A percentile compares a stretch with the other conserved stretches of the same genome.
Evolutionary conservation across 495 filamentous ascomycete genomes (phyloP).

Genomic region (Xylaria cubensis): DNA sequence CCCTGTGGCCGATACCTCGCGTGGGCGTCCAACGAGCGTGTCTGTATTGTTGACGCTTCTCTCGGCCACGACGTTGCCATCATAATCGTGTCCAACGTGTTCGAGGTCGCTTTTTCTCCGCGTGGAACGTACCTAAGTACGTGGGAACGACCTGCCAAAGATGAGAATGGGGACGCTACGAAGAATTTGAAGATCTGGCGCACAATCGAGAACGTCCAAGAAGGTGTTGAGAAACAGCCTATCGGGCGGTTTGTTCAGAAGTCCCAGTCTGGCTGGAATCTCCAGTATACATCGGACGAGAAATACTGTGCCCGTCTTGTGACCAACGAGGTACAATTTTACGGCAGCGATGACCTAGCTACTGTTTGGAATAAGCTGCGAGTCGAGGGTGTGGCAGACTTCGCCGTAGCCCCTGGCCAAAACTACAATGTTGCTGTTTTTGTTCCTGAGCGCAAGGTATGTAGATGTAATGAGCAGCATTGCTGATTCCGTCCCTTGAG

Average conservation of each 20-base stretch:
- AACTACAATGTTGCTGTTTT: conserved; percentile 92
- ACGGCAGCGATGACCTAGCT: conserved; percentile 80
- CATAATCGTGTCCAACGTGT: conserved; percentile 80
- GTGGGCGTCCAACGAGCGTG: conserved; percentile 88
- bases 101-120: conserved; percentile 93
- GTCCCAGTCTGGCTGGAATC: conserved; percentile 92
- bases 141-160: conserved; percentile 92
- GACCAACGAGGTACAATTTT: conserved; percentile 98
- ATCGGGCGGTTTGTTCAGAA: conserved; percentile 93
- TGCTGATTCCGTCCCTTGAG: background rate
- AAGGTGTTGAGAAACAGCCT: conserved; percentile 68
- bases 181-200: conserved; percentile 98
- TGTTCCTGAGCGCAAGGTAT: conserved; percentile 90
- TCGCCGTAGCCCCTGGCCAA: conserved; percentile 87
- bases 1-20: conserved; percentile 94
- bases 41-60: conserved; percentile 82
- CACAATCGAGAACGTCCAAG: conserved; percentile 64
- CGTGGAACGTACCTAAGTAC: conserved; percentile 91
- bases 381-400: conserved; percentile 88
- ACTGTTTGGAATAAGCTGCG: conserved; percentile 95
- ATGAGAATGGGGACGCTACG: conserved; percentile 86
- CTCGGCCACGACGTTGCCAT: conserved; percentile 77
- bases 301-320: conserved; percentile 88
- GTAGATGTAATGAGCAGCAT: conserved; percentile 11
- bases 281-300: conserved; percentile 96